Percentiles rank a stretch among this genome's conserved stretches.
phyloP scores from a whole-genome alignment of 805 yeast species.

The Komagataella mondaviorum region DNA sequence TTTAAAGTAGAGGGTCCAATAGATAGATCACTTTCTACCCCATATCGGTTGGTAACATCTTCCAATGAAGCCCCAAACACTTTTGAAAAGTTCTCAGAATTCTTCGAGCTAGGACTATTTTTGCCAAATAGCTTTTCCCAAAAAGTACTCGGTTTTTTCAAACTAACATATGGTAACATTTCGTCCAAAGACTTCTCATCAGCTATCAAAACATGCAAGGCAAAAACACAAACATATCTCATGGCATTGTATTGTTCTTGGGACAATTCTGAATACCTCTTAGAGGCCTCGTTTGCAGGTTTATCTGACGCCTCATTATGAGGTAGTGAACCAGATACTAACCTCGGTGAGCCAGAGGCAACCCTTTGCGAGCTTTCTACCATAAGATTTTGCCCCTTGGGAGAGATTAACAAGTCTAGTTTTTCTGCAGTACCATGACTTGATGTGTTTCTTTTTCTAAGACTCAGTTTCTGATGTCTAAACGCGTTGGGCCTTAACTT shows the following conservation, averaged over 20 bases:
- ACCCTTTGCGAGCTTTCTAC: background rate
- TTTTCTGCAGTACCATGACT: conserved; percentile 7
- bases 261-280: conserved; percentile 53
- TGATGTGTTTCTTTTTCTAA: background rate
- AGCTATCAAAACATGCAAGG: conserved; percentile 21
- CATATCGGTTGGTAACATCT: conserved; percentile 49
- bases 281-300: conserved; percentile 15
- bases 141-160: conserved; percentile 28
- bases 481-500: conserved; percentile 89
- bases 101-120: background rate
- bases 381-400: conserved; percentile 15
- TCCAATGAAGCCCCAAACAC: conserved; percentile 77
- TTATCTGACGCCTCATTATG: background rate
- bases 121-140: conserved; percentile 35
- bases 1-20: conserved; percentile 69
- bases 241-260: conserved; percentile 43
- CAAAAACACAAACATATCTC: conserved; percentile 45
- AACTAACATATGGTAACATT: conserved; percentile 25
- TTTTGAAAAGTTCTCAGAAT: conserved; percentile 11
- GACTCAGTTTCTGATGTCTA: conserved; percentile 45
- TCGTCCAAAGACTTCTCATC: conserved; percentile 21
- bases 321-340: conserved; percentile 1
- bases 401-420: conserved; percentile 20
- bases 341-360: background rate
- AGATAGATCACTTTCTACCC: conserved; percentile 76